Evolutionary conservation across 768 basidiomycete genomes (phyloP), one percentile per base, ranked within the genome.

Genomic region (Tubosaeta brunneosetosa): DNA sequence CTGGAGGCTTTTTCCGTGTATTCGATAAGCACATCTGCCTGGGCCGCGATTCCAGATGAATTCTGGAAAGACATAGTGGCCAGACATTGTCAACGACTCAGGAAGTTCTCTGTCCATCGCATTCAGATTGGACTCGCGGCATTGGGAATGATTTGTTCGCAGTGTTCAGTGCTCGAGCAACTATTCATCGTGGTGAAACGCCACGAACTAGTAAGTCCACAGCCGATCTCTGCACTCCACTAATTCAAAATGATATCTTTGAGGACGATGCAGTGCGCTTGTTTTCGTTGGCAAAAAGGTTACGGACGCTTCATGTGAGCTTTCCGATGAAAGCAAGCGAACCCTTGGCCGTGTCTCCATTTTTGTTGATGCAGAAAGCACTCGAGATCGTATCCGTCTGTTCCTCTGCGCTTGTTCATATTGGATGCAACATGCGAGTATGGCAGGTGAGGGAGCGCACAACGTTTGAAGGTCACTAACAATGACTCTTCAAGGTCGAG

Each of bases 401-500:
- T 61, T 73, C 74, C 32, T 61, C 78, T 9, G 77, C 74, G 4
- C 68, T 90, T 37, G 65, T 65, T 19, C 81, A 84, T 52, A 78
- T 91, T 56, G 88, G 89, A 4, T 83, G 81, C 57, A 84, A 83
- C 61, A 80, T 83, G 0, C 73, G 72, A 34, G 86, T 87, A 1
- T 88, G 85, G 83, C 79, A 86, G 76, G 88, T 87, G 52, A 63
- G 61, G 73, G 45, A 22, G 17, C 34, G 17, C 25, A 4, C 17
- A 36, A 17, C 19, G 14, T 47, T 11, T 14, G 29, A 11, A 41
- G 17, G 14, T 31, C 8, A 25, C 25, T 38, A 16, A 36, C 36
- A 45, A 29, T 49, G 9, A 17, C 49, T 37, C 33, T 49, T 50
- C 0, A 53, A 86, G 85, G 75, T 86, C 33, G 69, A 73, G 49